phyloP scores from a whole-genome alignment of 2,329 filamentous ascomycete genomes.

The Apiospora pterosperma region DNA sequence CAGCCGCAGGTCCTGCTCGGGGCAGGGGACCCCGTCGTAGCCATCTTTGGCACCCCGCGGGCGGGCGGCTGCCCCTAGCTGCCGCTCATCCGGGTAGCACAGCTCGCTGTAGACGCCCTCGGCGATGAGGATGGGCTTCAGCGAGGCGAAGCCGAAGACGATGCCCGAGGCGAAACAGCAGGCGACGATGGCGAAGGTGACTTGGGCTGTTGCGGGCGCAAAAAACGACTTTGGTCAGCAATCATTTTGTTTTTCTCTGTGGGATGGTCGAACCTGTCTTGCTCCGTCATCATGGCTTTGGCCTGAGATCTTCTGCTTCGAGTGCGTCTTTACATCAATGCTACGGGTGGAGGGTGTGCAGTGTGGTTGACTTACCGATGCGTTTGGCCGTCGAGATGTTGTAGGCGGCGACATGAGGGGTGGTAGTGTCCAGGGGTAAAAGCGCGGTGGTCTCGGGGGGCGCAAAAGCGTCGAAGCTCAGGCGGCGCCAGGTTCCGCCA shows the following conservation, averaged over 20 bases:
- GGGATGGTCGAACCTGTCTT: background rate
- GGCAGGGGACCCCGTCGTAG: slow-evolving; percentile 40
- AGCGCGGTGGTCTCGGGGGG: slow-evolving; percentile 24
- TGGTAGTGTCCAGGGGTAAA: slow-evolving; percentile 17
- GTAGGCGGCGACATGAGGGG: slow-evolving; percentile 28
- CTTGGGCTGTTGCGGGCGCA: slow-evolving; percentile 46
- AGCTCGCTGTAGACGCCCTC: slow-evolving; percentile 54
- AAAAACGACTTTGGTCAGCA: background rate
- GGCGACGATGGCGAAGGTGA: slow-evolving; percentile 59
- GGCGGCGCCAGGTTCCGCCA: slow-evolving; percentile 20
- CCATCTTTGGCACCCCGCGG: slow-evolving; percentile 18
- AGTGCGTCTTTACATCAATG: background rate
- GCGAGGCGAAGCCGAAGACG: slow-evolving; percentile 62
- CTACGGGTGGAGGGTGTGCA: background rate
- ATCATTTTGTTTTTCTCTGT: background rate
- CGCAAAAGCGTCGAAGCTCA: slow-evolving; percentile 26
- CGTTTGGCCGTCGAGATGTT: slow-evolving; percentile 25
- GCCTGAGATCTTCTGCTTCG: background rate
- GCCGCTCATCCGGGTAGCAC: slow-evolving; percentile 44
- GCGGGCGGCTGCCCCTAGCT: slow-evolving; percentile 25
- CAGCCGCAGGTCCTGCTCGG: slow-evolving; percentile 46
- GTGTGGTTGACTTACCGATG: slow-evolving; percentile 21
- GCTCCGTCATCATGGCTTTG: background rate
- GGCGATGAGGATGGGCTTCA: slow-evolving; percentile 59
- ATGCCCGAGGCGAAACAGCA: slow-evolving; percentile 64